Evolutionary conservation across 1,139 yeast genomes (phyloP).

Genomic region (Yamadazyma sp.): DNA sequence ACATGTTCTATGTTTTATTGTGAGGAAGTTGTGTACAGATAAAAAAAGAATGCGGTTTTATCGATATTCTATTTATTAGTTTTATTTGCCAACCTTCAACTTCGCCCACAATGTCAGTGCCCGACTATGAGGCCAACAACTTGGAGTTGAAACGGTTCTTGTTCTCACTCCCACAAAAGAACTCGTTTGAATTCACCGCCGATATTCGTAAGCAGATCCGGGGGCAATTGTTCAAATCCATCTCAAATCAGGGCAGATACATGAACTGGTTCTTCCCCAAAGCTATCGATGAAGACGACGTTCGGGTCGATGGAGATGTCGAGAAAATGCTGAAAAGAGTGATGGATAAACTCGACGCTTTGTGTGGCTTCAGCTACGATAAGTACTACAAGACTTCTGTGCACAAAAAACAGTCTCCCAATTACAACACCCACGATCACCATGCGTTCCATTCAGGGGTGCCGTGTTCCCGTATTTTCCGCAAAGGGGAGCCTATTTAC

Average conservation of each 20-base stretch:
- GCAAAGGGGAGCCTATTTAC: slow-evolving; percentile 85
- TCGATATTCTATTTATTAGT: no score
- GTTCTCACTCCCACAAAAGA: slow-evolving; percentile 32
- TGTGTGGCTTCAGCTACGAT: slow-evolving; percentile 38
- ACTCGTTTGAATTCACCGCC: slow-evolving; percentile 34
- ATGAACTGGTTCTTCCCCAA: slow-evolving; percentile 52
- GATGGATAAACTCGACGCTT: slow-evolving; percentile 27
- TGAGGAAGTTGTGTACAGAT: no score
- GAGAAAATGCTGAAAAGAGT: slow-evolving; percentile 8
- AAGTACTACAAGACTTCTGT: slow-evolving; percentile 28
- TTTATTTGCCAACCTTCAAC: not conserved
- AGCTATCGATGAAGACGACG: slow-evolving; percentile 18
- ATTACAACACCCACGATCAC: slow-evolving; percentile 27
- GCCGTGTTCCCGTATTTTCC: slow-evolving; percentile 76
- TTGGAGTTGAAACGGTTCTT: slow-evolving; percentile 26
- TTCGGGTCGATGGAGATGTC: slow-evolving; percentile 2
- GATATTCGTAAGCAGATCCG: slow-evolving; percentile 43
- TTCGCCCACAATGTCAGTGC: no score
- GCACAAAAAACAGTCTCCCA: slow-evolving; percentile 20
- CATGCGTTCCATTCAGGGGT: slow-evolving; percentile 61
- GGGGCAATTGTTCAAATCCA: slow-evolving; percentile 49
- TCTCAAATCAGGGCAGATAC: slow-evolving; percentile 51
- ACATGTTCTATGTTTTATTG: slow-evolving; percentile 3
- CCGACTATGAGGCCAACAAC: not conserved
- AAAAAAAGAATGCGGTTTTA: no score